A percentile compares a stretch with the other conserved stretches of the same genome.
Evolutionary conservation across 306 rosid genomes (phyloP).

Genomic region (Acacia melanoxylon): DNA sequence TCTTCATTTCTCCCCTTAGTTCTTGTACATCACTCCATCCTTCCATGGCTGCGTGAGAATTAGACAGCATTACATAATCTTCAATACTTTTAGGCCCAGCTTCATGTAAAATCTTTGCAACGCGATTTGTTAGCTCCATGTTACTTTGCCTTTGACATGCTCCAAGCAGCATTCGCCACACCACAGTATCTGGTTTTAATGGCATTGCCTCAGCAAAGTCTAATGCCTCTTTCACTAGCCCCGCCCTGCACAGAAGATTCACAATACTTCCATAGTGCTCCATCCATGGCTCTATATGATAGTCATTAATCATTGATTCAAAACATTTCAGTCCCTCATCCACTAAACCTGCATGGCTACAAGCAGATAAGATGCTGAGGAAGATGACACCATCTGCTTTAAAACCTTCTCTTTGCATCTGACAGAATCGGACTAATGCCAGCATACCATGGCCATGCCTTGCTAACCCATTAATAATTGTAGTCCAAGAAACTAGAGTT

Average conservation of each 20-base stretch:
- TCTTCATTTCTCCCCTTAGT: background rate
- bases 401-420: slow-evolving; percentile 49
- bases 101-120: background rate
- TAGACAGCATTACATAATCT: slow-evolving; percentile 3
- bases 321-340: slow-evolving; percentile 57
- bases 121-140: background rate
- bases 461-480: slow-evolving; percentile 53
- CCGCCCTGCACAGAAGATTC: slow-evolving; percentile 59
- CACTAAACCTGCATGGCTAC: slow-evolving; percentile 53
- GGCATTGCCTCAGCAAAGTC: slow-evolving; percentile 56
- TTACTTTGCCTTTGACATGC: slow-evolving; percentile 35
- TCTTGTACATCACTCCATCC: background rate
- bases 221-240: slow-evolving; percentile 48
- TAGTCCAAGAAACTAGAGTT: slow-evolving; percentile 56
- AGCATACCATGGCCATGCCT: slow-evolving; percentile 46
- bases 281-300: slow-evolving; percentile 46
- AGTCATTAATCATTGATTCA: slow-evolving; percentile 42
- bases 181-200: slow-evolving; percentile 51
- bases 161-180: slow-evolving; percentile 57
- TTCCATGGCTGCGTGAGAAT: background rate
- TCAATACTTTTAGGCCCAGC: slow-evolving; percentile 9
- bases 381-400: slow-evolving; percentile 58
- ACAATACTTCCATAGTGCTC: slow-evolving; percentile 68
- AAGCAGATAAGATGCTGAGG: slow-evolving; percentile 52
- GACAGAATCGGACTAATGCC: slow-evolving; percentile 45